Conservation (phyloP, 768 basidiomycete genomes). For the Leccinum olivaceopallidum region DNA sequence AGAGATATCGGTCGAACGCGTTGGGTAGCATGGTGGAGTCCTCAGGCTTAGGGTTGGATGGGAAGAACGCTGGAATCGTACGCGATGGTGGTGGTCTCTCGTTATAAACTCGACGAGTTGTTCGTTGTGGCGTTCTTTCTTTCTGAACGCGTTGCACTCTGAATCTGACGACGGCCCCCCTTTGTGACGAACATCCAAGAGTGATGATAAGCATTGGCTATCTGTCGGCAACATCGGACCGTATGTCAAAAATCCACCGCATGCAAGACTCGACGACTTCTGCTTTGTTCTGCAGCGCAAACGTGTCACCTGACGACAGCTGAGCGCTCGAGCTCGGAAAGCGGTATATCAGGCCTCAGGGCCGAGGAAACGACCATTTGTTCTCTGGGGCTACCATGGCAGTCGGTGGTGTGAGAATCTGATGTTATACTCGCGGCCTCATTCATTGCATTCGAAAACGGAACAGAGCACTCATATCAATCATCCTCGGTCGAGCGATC, state of each 20-base stretch:
- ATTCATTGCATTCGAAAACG: neutral
- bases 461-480: neutral
- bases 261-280: no score
- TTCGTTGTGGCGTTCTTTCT: neutral
- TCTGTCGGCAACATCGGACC: neutral
- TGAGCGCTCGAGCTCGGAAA: neutral
- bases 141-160: neutral
- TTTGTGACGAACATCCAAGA: neutral
- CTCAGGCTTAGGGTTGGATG: neutral
- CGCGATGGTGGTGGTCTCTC: neutral
- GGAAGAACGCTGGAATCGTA: neutral
- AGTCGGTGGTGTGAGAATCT: neutral
- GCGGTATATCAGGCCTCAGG: neutral
- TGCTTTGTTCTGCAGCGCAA: neutral
- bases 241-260: neutral
- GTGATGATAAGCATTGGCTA: neutral
- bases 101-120: neutral
- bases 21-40: neutral
- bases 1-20: neutral
- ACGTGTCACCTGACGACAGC: neutral
- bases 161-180: neutral
- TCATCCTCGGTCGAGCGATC: slow-evolving; percentile 25
- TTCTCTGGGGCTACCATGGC: neutral
- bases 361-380: neutral
- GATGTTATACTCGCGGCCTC: neutral